These are phyloP conservation scores for Serpula lacrymans DNA, from an alignment of 768 basidiomycete genomes.

Conservation along the genomic window DNA sequence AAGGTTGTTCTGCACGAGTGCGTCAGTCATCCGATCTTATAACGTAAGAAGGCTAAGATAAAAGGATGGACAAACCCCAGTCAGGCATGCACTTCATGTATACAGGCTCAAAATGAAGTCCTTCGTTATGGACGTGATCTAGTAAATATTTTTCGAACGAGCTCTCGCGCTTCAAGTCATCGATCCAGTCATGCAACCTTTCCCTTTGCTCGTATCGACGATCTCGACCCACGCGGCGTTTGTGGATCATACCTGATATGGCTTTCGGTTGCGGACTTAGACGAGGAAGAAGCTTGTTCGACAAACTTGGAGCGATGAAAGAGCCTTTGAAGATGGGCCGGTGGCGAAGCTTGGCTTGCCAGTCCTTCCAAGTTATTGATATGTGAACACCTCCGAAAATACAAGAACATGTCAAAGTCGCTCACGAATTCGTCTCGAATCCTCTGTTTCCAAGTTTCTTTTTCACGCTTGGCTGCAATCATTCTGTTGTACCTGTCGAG, in stretches of 20 bases:
- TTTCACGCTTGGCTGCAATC: slow-evolving; percentile 48
- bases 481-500: slow-evolving; percentile 58
- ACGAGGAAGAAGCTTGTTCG: slow-evolving; percentile 72
- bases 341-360: slow-evolving; percentile 48
- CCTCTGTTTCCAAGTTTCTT: slow-evolving; percentile 44
- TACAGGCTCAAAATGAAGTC: slow-evolving; percentile 10
- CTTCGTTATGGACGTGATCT: slow-evolving; percentile 5
- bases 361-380: slow-evolving; percentile 40
- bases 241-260: slow-evolving; percentile 68
- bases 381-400: background rate
- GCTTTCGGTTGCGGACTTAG: slow-evolving; percentile 74
- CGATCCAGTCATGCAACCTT: slow-evolving; percentile 28
- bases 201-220: slow-evolving; percentile 38
- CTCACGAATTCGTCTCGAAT: slow-evolving; percentile 52
- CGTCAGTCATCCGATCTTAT: no score
- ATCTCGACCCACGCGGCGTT: slow-evolving; percentile 41
- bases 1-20: slow-evolving; percentile 32
- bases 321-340: slow-evolving; percentile 72
- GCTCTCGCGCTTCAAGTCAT: slow-evolving; percentile 34
- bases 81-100: slow-evolving; percentile 19
- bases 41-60: no score
- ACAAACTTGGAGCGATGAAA: slow-evolving; percentile 59
- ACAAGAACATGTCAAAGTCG: background rate
- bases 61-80: slow-evolving; percentile 40
- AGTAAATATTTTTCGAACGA: slow-evolving; percentile 35